Evolutionary conservation across 164 flowering plant species (phyloP).

Genomic region (Aristolochia fimbriata): DNA sequence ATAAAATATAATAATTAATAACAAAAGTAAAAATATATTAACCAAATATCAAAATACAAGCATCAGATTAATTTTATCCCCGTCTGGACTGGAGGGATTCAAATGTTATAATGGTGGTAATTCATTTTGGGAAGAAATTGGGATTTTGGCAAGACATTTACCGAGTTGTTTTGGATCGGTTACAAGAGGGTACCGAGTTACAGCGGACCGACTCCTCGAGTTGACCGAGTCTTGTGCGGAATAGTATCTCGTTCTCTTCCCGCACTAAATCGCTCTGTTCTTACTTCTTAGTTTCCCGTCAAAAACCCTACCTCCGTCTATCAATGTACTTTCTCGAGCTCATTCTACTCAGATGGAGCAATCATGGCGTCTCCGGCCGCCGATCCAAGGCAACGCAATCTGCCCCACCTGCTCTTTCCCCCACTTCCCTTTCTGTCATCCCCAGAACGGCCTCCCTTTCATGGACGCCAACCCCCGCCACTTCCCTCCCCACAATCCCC

Average conservation of each 20-base stretch:
- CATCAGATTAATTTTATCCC: too few species aligned
- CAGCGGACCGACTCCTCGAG: too few species aligned
- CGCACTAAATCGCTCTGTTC: background rate
- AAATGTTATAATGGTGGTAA: too few species aligned
- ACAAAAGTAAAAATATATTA: too few species aligned
- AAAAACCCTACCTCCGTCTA: background rate
- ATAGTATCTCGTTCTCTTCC: background rate
- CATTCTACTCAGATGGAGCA: slow-evolving; percentile 23
- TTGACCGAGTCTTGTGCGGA: too few species aligned
- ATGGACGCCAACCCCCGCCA: slow-evolving; percentile 11
- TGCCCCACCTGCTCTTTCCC: slow-evolving; percentile 53
- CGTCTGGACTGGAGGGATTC: too few species aligned
- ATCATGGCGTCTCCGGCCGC: slow-evolving; percentile 41
- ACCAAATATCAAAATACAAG: too few species aligned
- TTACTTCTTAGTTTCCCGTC: background rate
- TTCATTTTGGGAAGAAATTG: too few species aligned
- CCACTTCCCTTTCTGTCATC: slow-evolving; percentile 68
- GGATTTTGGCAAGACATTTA: too few species aligned
- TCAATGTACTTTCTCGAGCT: background rate
- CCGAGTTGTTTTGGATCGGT: too few species aligned
- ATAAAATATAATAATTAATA: too few species aligned
- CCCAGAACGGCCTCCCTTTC: slow-evolving; percentile 27
- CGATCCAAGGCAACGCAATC: slow-evolving; percentile 27
- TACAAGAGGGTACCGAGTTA: too few species aligned
- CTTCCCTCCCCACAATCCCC: background rate